Evolutionary conservation across 352 stramenopile genomes (phyloP).

Genomic region (Ochromonadaceae sp.): DNA sequence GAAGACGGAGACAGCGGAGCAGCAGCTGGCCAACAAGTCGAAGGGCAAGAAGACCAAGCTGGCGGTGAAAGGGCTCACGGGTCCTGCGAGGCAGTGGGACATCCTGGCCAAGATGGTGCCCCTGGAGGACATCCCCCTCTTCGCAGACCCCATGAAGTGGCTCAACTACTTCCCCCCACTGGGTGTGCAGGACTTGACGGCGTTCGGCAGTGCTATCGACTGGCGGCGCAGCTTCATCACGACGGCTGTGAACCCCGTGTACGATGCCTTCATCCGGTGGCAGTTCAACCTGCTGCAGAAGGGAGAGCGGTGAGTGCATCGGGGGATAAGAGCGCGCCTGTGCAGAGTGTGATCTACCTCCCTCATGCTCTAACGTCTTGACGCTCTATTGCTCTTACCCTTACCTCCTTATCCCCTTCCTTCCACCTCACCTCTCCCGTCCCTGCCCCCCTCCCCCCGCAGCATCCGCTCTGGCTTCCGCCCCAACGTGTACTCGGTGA

Average conservation of each 20-base stretch:
- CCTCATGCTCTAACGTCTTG: too few species aligned
- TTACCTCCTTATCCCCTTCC: background rate
- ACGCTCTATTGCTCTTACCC: background rate
- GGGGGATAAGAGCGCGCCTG: slow-evolving; percentile 42
- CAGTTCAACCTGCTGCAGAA: slow-evolving; percentile 93
- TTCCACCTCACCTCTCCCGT: too few species aligned
- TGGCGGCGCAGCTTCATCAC: slow-evolving; percentile 99
- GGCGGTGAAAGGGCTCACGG: slow-evolving; percentile 75
- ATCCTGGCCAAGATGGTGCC: slow-evolving; percentile 73
- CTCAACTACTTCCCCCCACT: slow-evolving; percentile 96
- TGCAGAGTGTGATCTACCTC: too few species aligned
- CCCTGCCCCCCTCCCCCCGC: too few species aligned
- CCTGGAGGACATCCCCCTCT: slow-evolving; percentile 87
- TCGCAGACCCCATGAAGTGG: slow-evolving; percentile 94
- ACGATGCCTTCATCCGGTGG: slow-evolving; percentile 98
- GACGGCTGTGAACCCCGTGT: slow-evolving; percentile 96
- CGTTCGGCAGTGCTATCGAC: slow-evolving; percentile 89
- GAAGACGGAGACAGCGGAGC: slow-evolving; percentile 48
- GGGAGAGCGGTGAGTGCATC: slow-evolving; percentile 49
- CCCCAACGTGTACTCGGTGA: slow-evolving; percentile 92
- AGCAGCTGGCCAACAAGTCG: slow-evolving; percentile 52
- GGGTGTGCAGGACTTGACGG: slow-evolving; percentile 84
- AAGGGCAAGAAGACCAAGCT: slow-evolving; percentile 97
- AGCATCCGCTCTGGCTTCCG: slow-evolving; percentile 81
- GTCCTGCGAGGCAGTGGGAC: slow-evolving; percentile 86